Base-by-base conservation (phyloP, 1,139 yeast species). In the Kurtzmaniella quercitrusa region DNA sequence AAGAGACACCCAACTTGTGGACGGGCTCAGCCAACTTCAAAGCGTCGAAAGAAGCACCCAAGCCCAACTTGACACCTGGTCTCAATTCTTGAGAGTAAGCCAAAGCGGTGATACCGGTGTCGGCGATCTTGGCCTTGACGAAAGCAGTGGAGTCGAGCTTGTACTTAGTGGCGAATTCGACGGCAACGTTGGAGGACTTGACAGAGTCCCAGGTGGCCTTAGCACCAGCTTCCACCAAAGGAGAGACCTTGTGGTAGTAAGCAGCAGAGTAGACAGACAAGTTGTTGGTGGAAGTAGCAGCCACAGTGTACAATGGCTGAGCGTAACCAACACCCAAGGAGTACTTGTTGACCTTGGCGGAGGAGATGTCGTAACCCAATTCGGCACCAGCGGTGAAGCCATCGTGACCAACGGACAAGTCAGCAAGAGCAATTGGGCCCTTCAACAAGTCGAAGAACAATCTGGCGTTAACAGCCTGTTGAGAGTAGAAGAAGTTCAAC, bases 361-460 rank as follows among this genome's bases (percentile, higher is more conserved):
- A 80, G 58, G 89, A 79, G 63, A 93, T 88, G 73, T 94, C 98
- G 77, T 93, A 93, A 62, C 96, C 95, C 63, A 93, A 82, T 75
- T 93, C 96, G 56, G 94, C 96, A 73, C 98, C 98, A 58, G 93
- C 94, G 57, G 95, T 82, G 80, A 90, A 85, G 57, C 97, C 97
- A 61, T 90, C 96, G 73, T 88, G 95, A 65, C 96, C 95, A 60
- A 91, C 81, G 54, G 96, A 84, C 66, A 89, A 81, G 70, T 93
- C 97, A 70, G 97, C 97, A 58, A 89, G 83, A 68, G 95, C 91
- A 56, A 86, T 77, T 60, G 98, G 96, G 58, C 96, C 96, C 79
- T 91, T 91, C 68, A 91, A 79, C 65, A 93, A 77, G 73, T 94
- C 97, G 60, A 94, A 89, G 76, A 88, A 88, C 57, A 91, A 94